A percentile compares a stretch with the other conserved stretches of the same genome.
Evolutionary conservation across 2,329 filamentous ascomycete genomes (phyloP).

Genomic region (Exophiala dermatitidis): DNA sequence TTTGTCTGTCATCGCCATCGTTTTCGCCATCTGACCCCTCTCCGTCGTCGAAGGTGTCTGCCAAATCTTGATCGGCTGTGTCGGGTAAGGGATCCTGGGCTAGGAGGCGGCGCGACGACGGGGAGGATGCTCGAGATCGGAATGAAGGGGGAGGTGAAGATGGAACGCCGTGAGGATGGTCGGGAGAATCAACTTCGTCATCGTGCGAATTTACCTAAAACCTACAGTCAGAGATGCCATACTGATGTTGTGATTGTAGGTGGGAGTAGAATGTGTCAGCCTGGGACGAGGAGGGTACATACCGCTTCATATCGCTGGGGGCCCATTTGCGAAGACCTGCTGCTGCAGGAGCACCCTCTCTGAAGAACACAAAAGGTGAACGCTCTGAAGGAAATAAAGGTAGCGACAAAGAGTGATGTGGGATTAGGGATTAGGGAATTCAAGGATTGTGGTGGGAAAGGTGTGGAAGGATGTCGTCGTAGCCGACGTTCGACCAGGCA

Average conservation of each 20-base stretch:
- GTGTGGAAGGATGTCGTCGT: constrained; percentile 7
- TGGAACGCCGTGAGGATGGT: constrained; percentile 31
- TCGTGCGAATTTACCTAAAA: constrained; percentile 40
- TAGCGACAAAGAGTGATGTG: not conserved
- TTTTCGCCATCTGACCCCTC: constrained; percentile 63
- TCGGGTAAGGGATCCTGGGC: constrained; percentile 45
- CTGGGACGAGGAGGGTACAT: constrained; percentile 25
- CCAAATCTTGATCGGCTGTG: constrained; percentile 70
- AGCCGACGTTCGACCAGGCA: not conserved
- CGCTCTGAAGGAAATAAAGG: not conserved
- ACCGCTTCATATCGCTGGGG: constrained; percentile 45
- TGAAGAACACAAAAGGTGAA: not conserved
- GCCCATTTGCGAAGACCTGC: constrained; percentile 35
- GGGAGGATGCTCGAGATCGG: constrained; percentile 72
- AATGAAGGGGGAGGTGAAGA: constrained; percentile 64
- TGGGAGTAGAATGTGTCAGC: constrained; percentile 1
- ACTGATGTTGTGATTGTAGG: constrained; percentile 1
- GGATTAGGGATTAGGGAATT: not conserved
- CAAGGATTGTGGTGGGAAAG: constrained; percentile 1
- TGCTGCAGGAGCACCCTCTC: not conserved
- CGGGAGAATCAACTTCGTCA: constrained; percentile 30
- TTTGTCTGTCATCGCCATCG: constrained; percentile 76
- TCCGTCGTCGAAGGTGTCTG: constrained; percentile 84
- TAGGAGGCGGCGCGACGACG: constrained; percentile 47
- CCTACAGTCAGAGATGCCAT: constrained; percentile 11